Conservation (phyloP, 345 rosid species). For the Eucalyptus tenuipes region DNA sequence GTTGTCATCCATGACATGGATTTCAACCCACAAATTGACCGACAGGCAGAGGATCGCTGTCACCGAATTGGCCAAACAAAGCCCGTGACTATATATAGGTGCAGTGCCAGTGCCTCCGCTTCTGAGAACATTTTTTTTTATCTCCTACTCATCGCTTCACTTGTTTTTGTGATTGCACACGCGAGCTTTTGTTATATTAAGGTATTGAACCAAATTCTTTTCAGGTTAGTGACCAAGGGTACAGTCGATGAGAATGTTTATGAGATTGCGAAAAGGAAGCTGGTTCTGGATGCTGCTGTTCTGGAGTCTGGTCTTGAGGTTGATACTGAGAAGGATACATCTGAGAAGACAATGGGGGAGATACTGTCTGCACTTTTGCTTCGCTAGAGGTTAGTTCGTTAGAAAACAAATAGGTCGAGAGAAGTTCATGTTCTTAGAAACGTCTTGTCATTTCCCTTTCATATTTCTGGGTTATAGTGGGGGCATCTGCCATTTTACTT, state of each 20-base stretch:
- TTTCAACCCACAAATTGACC: slow-evolving; percentile 94
- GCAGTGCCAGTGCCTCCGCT: background rate
- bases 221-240: slow-evolving; percentile 77
- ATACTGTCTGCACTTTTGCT: slow-evolving; percentile 71
- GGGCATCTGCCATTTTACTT: background rate
- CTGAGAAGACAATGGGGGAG: slow-evolving; percentile 90
- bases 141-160: background rate
- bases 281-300: slow-evolving; percentile 81
- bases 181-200: background rate
- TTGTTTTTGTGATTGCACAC: background rate
- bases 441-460: background rate
- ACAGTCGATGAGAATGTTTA: slow-evolving; percentile 91
- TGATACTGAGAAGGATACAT: slow-evolving; percentile 35
- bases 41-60: slow-evolving; percentile 95
- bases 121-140: background rate
- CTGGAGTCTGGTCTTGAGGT: slow-evolving; percentile 64
- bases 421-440: background rate
- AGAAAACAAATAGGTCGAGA: background rate
- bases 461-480: background rate
- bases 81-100: slow-evolving; percentile 92
- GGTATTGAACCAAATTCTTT: background rate
- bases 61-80: slow-evolving; percentile 94
- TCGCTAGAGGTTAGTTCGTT: slow-evolving; percentile 15
- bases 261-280: slow-evolving; percentile 86
- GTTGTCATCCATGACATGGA: slow-evolving; percentile 91